phyloP scores from a whole-genome alignment of 768 basidiomycete species.

The Podaxis rugospora region DNA sequence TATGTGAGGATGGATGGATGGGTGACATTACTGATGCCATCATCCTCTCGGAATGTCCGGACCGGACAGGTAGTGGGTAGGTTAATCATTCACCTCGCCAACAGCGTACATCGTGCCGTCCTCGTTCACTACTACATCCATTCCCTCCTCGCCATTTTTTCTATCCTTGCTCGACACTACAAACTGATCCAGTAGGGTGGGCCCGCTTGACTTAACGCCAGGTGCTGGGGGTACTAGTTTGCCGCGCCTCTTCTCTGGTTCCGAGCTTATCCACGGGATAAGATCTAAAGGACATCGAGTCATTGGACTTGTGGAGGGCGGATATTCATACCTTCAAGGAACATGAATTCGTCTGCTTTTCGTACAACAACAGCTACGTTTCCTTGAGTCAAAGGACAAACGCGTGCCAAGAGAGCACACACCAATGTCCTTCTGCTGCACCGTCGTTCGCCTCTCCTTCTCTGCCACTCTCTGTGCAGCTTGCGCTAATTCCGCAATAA shows the following conservation, averaged over 20 bases:
- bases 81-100: slow-evolving; percentile 19
- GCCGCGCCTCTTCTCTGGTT: slow-evolving; percentile 36
- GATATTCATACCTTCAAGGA: slow-evolving; percentile 59
- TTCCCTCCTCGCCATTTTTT: slow-evolving; percentile 14
- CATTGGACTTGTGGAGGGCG: neutral
- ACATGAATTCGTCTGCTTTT: slow-evolving; percentile 70
- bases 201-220: slow-evolving; percentile 19
- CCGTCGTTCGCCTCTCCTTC: slow-evolving; percentile 66
- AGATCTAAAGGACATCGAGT: slow-evolving; percentile 38
- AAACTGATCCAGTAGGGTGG: slow-evolving; percentile 49
- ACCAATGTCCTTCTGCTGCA: slow-evolving; percentile 83
- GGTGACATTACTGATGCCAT: neutral
- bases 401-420: slow-evolving; percentile 18
- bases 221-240: slow-evolving; percentile 24
- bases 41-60: slow-evolving; percentile 5
- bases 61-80: neutral
- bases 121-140: slow-evolving; percentile 49
- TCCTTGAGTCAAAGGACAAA: neutral
- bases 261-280: slow-evolving; percentile 46
- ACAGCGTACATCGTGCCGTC: slow-evolving; percentile 55
- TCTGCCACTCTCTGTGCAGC: slow-evolving; percentile 69
- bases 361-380: slow-evolving; percentile 55
- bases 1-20: neutral
- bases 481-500: slow-evolving; percentile 70
- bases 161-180: slow-evolving; percentile 24